Evolutionary conservation across 257 asterid species (phyloP).

Genomic region (Capsicum rhomboideum): DNA sequence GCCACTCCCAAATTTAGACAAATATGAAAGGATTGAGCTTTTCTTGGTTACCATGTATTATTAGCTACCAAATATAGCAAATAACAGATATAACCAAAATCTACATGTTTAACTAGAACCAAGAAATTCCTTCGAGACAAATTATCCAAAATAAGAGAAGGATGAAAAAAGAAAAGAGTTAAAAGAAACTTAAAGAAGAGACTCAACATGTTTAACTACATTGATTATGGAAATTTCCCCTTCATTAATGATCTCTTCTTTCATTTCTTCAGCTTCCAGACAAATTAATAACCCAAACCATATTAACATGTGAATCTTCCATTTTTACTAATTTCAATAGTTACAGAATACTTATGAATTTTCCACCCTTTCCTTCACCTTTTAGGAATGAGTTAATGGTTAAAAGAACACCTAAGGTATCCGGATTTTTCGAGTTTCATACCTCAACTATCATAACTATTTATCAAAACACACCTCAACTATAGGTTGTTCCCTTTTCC

Average conservation of each 20-base stretch:
- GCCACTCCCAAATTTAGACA: not conserved
- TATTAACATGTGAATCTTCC: not conserved
- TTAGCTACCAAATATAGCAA: not conserved
- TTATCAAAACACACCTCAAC: no score
- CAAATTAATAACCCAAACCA: not conserved
- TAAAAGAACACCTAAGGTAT: no score
- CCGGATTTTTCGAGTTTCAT: no score
- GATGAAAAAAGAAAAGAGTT: not conserved
- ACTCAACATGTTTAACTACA: not conserved
- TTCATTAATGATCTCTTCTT: not conserved
- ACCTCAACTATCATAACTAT: no score
- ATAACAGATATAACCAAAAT: not conserved
- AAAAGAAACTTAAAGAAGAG: not conserved
- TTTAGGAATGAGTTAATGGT: not conserved
- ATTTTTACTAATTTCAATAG: not conserved
- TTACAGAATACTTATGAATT: not conserved
- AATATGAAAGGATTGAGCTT: not conserved
- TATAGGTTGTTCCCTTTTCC: no score
- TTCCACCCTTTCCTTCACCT: not conserved
- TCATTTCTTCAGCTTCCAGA: not conserved
- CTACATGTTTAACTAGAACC: not conserved
- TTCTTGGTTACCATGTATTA: not conserved
- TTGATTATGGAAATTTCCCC: not conserved
- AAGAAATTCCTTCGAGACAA: not conserved
- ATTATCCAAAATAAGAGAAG: not conserved